These are phyloP conservation scores for Lycium ferocissimum DNA, from an alignment of 257 asterid species.

Conservation along the genomic window DNA sequence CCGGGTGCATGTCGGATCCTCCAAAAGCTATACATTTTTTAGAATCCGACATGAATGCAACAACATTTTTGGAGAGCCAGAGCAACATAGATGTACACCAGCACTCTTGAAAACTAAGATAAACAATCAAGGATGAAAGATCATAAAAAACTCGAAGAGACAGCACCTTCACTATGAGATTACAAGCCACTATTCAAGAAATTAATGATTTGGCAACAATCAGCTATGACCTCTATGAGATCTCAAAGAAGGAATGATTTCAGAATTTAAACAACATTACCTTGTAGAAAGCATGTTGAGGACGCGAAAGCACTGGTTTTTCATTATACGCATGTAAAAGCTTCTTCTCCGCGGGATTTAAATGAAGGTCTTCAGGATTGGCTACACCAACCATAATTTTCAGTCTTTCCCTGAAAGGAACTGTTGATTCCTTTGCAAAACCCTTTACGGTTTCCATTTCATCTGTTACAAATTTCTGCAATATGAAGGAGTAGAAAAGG, in stretches of 20 bases:
- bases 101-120: neutral
- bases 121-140: neutral
- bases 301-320: conserved; percentile 94
- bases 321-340: conserved; percentile 83
- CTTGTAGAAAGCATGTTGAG: conserved; percentile 82
- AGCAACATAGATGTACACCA: neutral
- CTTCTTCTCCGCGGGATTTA: conserved; percentile 81
- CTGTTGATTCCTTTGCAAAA: conserved; percentile 64
- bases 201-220: too few relatives aligned
- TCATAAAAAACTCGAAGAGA: neutral
- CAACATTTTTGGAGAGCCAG: neutral
- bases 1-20: neutral
- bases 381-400: conserved; percentile 77
- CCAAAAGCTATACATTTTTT: neutral
- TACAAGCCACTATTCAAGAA: neutral
- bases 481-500: neutral
- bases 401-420: conserved; percentile 83
- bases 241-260: neutral
- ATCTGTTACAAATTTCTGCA: conserved; percentile 65
- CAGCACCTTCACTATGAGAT: neutral
- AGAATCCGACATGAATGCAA: neutral
- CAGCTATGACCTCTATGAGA: conserved; percentile 12
- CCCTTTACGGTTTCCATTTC: conserved; percentile 72
- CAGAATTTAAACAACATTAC: conserved; percentile 33
- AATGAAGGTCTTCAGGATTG: conserved; percentile 77